Evolutionary conservation across 768 basidiomycete species (phyloP).

Genomic region (Pholiota conissans): DNA sequence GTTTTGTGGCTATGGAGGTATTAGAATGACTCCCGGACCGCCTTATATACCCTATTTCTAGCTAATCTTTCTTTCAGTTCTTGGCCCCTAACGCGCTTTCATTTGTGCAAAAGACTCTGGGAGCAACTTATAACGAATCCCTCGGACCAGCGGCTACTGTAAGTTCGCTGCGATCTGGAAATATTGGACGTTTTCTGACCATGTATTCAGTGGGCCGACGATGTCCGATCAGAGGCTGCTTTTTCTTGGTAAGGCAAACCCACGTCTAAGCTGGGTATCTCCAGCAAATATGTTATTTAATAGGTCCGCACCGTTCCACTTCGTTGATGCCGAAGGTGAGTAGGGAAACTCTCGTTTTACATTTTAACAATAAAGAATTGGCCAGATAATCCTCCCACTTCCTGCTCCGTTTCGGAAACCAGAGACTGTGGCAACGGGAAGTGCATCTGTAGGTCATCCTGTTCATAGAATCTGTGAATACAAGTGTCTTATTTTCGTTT

Average conservation of each 20-base stretch:
- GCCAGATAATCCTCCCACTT: conserved; percentile 41
- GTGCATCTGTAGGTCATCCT: conserved; percentile 38
- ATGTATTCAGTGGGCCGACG: conserved; percentile 48
- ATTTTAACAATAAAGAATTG: neutral
- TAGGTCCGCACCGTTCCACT: conserved; percentile 46
- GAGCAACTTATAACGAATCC: conserved; percentile 40
- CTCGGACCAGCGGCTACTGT: conserved; percentile 53
- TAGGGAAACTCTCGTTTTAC: neutral
- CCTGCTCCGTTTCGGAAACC: conserved; percentile 47
- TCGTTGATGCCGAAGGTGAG: conserved; percentile 48
- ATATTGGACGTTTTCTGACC: no score
- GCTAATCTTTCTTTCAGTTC: conserved; percentile 33
- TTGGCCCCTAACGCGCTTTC: conserved; percentile 45
- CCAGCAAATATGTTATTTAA: neutral
- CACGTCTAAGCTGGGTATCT: neutral
- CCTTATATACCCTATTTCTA: neutral
- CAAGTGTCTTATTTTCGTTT: neutral
- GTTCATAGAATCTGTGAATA: neutral
- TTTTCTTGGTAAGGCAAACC: conserved; percentile 33
- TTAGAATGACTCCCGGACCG: neutral
- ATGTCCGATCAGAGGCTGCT: conserved; percentile 37
- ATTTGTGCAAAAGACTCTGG: conserved; percentile 46
- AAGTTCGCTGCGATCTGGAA: no score
- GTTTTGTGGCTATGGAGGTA: conserved; percentile 44
- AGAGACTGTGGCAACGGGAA: conserved; percentile 43